Base-by-base conservation (phyloP, 2,329 filamentous ascomycete genomes). In the Arthrobotrys musiformis region DNA sequence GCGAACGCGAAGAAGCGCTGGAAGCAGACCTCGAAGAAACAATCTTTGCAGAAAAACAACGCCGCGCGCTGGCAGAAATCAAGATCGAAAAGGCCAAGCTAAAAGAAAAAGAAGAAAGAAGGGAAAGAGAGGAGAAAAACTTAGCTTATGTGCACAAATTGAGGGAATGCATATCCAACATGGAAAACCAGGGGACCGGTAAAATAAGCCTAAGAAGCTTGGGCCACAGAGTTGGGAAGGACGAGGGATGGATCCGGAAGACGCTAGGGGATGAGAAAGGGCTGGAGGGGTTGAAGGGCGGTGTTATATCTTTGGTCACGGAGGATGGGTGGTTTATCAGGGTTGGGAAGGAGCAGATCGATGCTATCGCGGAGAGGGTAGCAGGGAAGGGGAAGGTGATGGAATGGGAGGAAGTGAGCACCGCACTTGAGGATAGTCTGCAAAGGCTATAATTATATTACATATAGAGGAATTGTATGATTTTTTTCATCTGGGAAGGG, bases 1-100 rank as follows among this genome's bases (percentile, higher is more conserved):
- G 73, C 9, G 56, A 70, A 24, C 73, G 66, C 1, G 66, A 70
- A 67, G 37, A 70, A 13, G 60, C 66, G 22, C 52, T 77, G 5
- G 69, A 72, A 48, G 50, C 46, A 15, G 74, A 78, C 35, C 35
- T 68, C 15, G 26, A 73, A 63, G 61, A 68, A 42, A 33, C 50
- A 24, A 44, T 78, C 30, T 69, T 73, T 28, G 40, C 58, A 19
- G 69, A 78, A 58, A 78, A 78, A 30, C 74, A 78, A 44, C 67
- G 74, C 22, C 68, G 74, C 19, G 74, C 74, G 2, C 30, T 78
- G 3, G 73, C 73, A 17, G 73, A 77, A 50, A 77, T 77, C 6
- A 61, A 50, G 11, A 77, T 77, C 30, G 73, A 77, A 48, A 77
- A 70, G 24, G 66, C 60, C 17, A 78, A 67, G 33, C 40, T 64